These are phyloP conservation scores for Trichoderma aggressivum DNA, from an alignment of 2,329 filamentous ascomycete species.

Conservation along the genomic window DNA sequence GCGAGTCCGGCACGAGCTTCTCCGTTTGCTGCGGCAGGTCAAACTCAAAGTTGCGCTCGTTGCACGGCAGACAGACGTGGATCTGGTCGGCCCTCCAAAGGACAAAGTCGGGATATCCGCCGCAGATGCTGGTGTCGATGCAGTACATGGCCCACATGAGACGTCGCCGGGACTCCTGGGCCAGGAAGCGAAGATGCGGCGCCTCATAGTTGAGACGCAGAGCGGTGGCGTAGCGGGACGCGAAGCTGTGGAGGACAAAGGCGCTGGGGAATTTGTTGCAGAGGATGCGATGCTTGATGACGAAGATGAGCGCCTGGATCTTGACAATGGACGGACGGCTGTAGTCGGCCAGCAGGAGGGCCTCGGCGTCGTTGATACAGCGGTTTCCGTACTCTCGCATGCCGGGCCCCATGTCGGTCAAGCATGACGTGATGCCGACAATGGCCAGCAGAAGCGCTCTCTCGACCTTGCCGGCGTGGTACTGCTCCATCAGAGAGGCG, in stretches of 20 bases:
- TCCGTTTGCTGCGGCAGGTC: constrained; percentile 55
- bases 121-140: constrained; percentile 41
- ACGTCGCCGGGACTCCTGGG: constrained; percentile 41
- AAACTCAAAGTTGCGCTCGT: constrained; percentile 51
- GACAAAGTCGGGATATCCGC: constrained; percentile 44
- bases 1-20: constrained; percentile 44
- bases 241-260: constrained; percentile 44
- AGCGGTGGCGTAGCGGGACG: constrained; percentile 42
- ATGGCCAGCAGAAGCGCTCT: constrained; percentile 51
- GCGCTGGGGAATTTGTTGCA: constrained; percentile 43
- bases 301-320: constrained; percentile 46
- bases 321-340: constrained; percentile 56
- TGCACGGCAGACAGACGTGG: constrained; percentile 41
- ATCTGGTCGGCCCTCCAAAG: constrained; percentile 42
- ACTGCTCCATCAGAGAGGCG: constrained; percentile 57
- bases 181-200: constrained; percentile 38
- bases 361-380: constrained; percentile 54
- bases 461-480: constrained; percentile 55
- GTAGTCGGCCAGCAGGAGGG: constrained; percentile 50
- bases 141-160: constrained; percentile 46
- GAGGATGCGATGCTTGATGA: constrained; percentile 45
- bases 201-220: constrained; percentile 43
- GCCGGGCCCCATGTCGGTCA: constrained; percentile 53
- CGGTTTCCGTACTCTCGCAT: constrained; percentile 51
- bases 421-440: constrained; percentile 53